phyloP scores from a whole-genome alignment of 1,284 basidiomycete genomes.

The Chondrostereum purpureum region DNA sequence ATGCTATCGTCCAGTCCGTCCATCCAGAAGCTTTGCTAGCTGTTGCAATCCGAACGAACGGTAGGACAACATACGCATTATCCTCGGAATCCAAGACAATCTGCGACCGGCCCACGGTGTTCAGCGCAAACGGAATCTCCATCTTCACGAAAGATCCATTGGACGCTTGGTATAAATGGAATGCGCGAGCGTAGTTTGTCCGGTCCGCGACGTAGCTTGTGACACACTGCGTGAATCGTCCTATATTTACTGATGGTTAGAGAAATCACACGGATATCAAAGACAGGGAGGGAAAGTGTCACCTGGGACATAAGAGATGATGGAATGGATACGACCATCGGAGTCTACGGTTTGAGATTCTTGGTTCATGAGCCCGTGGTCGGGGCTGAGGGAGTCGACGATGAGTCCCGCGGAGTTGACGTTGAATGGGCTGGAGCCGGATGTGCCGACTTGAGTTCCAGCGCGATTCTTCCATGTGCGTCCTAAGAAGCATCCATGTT shows the following conservation, averaged over 20 bases:
- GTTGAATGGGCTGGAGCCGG: slow-evolving; percentile 30
- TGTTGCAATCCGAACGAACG: slow-evolving; percentile 32
- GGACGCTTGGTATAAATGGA: slow-evolving; percentile 32
- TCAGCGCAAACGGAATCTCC: slow-evolving; percentile 34
- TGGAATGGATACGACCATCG: slow-evolving; percentile 30
- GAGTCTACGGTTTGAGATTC: slow-evolving; percentile 38
- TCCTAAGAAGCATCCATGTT: slow-evolving; percentile 19
- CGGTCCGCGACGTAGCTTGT: slow-evolving; percentile 31
- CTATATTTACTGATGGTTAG: no score
- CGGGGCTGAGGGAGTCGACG: slow-evolving; percentile 31
- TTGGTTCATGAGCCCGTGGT: slow-evolving; percentile 41
- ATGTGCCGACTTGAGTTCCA: slow-evolving; percentile 28
- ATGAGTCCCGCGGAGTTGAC: slow-evolving; percentile 37
- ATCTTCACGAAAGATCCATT: slow-evolving; percentile 34
- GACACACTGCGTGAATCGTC: slow-evolving; percentile 37
- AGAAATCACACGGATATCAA: no score
- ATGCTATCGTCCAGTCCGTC: slow-evolving; percentile 37
- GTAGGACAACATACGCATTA: slow-evolving; percentile 35
- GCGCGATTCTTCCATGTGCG: slow-evolving; percentile 36
- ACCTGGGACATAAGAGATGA: slow-evolving; percentile 40
- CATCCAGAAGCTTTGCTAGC: slow-evolving; percentile 34
- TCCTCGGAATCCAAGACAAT: slow-evolving; percentile 33
- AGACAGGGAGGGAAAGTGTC: no score
- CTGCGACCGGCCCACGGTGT: slow-evolving; percentile 35
- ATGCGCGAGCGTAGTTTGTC: slow-evolving; percentile 26